These are phyloP conservation scores for Cnidoscolus chayamansa DNA, from an alignment of 441 rosid genomes.

Conservation along the genomic window DNA sequence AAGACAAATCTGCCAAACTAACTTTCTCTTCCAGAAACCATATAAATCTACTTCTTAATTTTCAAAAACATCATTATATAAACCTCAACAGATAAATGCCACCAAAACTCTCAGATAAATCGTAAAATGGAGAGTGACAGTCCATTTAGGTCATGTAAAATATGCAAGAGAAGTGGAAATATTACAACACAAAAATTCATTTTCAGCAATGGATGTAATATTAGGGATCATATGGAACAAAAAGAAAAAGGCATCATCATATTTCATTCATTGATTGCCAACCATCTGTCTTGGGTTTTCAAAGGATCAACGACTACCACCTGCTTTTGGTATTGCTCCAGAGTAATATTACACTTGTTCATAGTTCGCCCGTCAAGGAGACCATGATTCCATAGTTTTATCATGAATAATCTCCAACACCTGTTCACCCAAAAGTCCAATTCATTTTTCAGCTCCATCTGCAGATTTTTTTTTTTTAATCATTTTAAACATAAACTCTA, in stretches of 20 bases:
- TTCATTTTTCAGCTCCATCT: background rate
- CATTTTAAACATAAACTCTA: background rate
- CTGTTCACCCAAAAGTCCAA: slow-evolving; percentile 34
- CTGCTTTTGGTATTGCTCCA: slow-evolving; percentile 54
- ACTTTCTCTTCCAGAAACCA: background rate
- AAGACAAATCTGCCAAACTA: slow-evolving; percentile 12
- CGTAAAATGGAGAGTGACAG: too few species aligned
- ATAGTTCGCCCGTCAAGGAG: slow-evolving; percentile 85
- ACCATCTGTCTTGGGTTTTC: slow-evolving; percentile 29
- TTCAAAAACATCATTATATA: too few species aligned
- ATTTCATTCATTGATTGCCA: background rate
- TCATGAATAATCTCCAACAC: slow-evolving; percentile 96
- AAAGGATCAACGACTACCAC: slow-evolving; percentile 28
- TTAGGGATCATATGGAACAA: too few species aligned
- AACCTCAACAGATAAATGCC: too few species aligned
- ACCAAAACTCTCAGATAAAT: too few species aligned
- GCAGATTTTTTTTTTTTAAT: background rate
- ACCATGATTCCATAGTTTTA: slow-evolving; percentile 98
- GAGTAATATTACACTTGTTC: slow-evolving; percentile 73
- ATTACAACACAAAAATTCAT: too few species aligned
- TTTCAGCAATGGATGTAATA: too few species aligned
- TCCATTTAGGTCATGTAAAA: too few species aligned
- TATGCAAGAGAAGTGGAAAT: too few species aligned
- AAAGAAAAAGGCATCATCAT: background rate
- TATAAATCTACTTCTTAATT: too few species aligned